Percentiles rank a stretch among this genome's conserved stretches.
These are phyloP conservation scores for Spergularia marina DNA, from an alignment of 148 eudicot genomes.

Conservation along the genomic window DNA sequence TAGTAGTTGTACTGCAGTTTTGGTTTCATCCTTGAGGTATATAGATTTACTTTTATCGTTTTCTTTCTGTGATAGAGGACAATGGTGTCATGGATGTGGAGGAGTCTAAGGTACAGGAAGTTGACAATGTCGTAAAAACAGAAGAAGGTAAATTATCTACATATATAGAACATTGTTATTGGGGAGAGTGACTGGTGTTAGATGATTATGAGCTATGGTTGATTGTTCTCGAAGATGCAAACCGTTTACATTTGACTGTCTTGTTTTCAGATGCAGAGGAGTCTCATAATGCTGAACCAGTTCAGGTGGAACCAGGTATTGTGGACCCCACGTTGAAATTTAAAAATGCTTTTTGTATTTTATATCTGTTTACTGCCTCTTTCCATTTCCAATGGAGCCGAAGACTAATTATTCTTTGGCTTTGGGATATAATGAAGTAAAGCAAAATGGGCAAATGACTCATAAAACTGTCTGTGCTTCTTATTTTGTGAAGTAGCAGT, in stretches of 20 bases:
- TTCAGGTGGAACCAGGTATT: conserved; percentile 21
- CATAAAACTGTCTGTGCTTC: too few relatives aligned
- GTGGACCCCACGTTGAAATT: not conserved
- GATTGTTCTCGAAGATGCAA: not conserved
- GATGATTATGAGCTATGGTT: not conserved
- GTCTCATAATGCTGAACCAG: not conserved
- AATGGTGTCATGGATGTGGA: conserved; percentile 31
- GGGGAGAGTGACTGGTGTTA: not conserved
- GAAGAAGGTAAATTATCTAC: conserved; percentile 46
- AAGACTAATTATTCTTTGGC: too few relatives aligned
- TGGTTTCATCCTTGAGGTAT: not conserved
- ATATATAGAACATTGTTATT: not conserved
- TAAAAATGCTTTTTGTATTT: not conserved
- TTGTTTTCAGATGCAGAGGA: conserved; percentile 9
- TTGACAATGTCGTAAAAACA: conserved; percentile 37
- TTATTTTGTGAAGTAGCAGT: too few relatives aligned
- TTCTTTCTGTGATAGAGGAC: conserved; percentile 41
- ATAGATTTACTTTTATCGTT: not conserved
- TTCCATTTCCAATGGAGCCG: too few relatives aligned
- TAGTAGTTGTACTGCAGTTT: not conserved
- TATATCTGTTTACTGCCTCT: too few relatives aligned
- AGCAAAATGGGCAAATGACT: too few relatives aligned
- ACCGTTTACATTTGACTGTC: not conserved
- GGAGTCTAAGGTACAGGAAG: conserved; percentile 40
- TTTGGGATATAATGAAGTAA: too few relatives aligned